Conservation (phyloP, 129 eudicot species). For the Sambucus nigra region DNA sequence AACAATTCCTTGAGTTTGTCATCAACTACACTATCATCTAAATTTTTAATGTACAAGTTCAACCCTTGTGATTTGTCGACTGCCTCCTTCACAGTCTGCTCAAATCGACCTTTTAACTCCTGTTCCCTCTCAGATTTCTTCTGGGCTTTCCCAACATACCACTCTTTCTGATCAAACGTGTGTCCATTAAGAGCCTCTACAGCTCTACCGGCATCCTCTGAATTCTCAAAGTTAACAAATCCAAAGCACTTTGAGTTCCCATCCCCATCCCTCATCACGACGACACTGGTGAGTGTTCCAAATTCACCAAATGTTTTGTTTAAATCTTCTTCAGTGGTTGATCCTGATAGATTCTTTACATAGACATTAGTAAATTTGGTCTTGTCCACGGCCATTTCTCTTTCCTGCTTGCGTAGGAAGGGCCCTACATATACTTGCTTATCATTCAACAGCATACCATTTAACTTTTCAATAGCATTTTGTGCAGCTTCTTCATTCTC, state of each 20-base stretch:
- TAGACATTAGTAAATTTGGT: constrained; percentile 65
- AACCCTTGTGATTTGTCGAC: constrained; percentile 69
- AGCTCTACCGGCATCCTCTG: constrained; percentile 81
- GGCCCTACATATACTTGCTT: constrained; percentile 91
- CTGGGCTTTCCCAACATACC: constrained; percentile 96
- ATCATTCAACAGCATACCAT: constrained; percentile 78
- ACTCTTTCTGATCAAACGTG: constrained; percentile 70
- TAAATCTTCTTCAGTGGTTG: constrained; percentile 75
- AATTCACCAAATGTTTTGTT: constrained; percentile 61
- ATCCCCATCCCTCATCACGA: constrained; percentile 74
- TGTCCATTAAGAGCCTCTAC: constrained; percentile 83
- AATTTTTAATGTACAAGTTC: constrained; percentile 72
- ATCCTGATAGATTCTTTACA: constrained; percentile 73
- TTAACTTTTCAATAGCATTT: constrained; percentile 81
- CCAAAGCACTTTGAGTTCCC: constrained; percentile 91
- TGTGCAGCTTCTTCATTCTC: constrained; percentile 76
- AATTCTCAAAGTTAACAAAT: constrained; percentile 81
- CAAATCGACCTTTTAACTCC: constrained; percentile 59
- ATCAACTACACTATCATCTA: constrained; percentile 71
- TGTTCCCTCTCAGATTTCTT: constrained; percentile 79
- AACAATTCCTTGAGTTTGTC: constrained; percentile 72
- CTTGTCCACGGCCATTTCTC: constrained; percentile 63
- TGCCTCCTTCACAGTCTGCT: constrained; percentile 66
- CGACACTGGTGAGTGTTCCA: constrained; percentile 73
- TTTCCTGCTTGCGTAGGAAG: constrained; percentile 74